Percentiles rank a stretch among this genome's conserved stretches.
Conservation (phyloP, 352 stramenopile species). For the Phytophthora boehmeriae region DNA sequence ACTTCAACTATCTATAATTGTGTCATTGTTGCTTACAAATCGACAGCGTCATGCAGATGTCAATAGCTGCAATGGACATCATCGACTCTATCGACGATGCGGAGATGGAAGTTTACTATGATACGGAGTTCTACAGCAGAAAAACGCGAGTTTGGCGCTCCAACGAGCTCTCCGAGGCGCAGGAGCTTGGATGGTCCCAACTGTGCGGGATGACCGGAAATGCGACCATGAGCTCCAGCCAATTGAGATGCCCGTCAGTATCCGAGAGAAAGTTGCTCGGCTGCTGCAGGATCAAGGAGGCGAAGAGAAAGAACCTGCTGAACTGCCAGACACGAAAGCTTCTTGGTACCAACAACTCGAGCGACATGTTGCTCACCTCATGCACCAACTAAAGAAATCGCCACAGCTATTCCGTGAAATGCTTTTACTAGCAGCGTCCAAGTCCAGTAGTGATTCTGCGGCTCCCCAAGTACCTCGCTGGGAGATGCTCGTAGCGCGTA, state of each 20-base stretch:
- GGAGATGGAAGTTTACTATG: not conserved
- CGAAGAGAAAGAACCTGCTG: conserved; percentile 15
- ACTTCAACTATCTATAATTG: conserved; percentile 8
- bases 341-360: conserved; percentile 52
- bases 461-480: not conserved
- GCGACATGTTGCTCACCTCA: conserved; percentile 47
- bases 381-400: conserved; percentile 44
- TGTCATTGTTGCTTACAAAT: too few relatives aligned
- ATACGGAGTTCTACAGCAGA: conserved; percentile 10
- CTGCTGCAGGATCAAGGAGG: conserved; percentile 24
- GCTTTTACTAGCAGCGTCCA: conserved; percentile 35
- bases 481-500: conserved; percentile 38
- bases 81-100: conserved; percentile 1
- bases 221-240: conserved; percentile 30
- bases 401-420: conserved; percentile 44
- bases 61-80: conserved; percentile 6
- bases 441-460: conserved; percentile 19
- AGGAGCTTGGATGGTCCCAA: conserved; percentile 20
- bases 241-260: conserved; percentile 20
- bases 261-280: conserved; percentile 27
- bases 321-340: conserved; percentile 20
- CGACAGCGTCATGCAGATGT: conserved; percentile 15
- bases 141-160: conserved; percentile 20
- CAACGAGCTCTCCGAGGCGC: conserved; percentile 20
- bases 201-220: conserved; percentile 32